Evolutionary conservation across 768 basidiomycete species (phyloP).

Genomic region (Phaffia australis): DNA sequence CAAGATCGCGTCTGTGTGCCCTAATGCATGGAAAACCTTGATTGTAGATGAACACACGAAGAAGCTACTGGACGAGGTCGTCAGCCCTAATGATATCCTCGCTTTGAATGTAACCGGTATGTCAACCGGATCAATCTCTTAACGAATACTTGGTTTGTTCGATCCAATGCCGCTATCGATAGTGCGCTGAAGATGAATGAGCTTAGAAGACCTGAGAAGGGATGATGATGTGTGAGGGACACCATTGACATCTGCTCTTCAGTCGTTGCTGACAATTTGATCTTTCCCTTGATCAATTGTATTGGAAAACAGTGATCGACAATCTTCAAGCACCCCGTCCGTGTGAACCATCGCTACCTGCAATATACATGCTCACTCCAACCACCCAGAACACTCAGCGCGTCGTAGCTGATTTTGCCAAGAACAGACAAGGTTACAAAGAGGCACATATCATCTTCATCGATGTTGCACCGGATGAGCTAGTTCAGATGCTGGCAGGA

Average conservation of each 20-base stretch:
- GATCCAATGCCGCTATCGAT: not conserved
- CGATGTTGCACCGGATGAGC: constrained; percentile 66
- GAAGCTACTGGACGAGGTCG: constrained; percentile 65
- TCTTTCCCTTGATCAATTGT: not conserved
- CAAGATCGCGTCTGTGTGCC: constrained; percentile 16
- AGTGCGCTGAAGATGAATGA: not conserved
- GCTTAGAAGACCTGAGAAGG: not conserved
- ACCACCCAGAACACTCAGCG: constrained; percentile 88
- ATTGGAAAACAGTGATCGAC: constrained; percentile 62
- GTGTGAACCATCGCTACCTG: constrained; percentile 75
- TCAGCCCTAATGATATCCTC: constrained; percentile 87
- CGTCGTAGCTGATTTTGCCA: constrained; percentile 70
- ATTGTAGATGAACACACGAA: constrained; percentile 91
- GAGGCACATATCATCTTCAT: constrained; percentile 86
- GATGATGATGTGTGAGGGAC: not conserved
- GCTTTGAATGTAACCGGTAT: constrained; percentile 92
- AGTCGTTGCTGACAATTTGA: not conserved
- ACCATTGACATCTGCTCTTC: not conserved
- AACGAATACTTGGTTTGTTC: not conserved
- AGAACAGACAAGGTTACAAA: constrained; percentile 56
- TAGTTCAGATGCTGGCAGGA: constrained; percentile 63
- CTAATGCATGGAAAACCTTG: constrained; percentile 74
- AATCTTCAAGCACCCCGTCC: constrained; percentile 71
- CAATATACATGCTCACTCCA: constrained; percentile 86
- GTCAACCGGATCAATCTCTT: constrained; percentile 35